Base-by-base conservation (phyloP, 2,329 filamentous ascomycete genomes). In the Fonsecaea multimorphosa region DNA sequence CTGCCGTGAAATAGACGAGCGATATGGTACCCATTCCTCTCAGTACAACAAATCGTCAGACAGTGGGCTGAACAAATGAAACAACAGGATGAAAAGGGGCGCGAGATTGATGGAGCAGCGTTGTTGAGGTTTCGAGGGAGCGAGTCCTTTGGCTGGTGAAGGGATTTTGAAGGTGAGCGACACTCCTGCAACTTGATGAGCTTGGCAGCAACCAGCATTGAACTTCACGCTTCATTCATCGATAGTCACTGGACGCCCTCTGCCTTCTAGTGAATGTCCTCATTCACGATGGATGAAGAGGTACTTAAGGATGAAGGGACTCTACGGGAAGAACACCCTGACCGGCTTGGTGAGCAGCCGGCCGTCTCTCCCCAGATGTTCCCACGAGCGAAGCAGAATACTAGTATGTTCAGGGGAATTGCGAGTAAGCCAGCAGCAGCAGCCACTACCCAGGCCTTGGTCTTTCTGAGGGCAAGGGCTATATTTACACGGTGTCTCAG, bases 1-100 rank as follows among this genome's bases (percentile, higher is more conserved):
- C 59, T 14, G 64, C 54, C 24, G 14, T 57, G 19, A 27, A 38
- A 38, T 63, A 46, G 24, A 57, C 19, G 16, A 66, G 59, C 52
- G 59, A 63, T 27, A 59, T 32, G 16, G 55, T 44, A 55, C 29
- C 46, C 59, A 63, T 59, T 49, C 31, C 19, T 14, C 31, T 24
- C 6, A 40, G 14, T 5, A n/a, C 14, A 24, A 49, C 44, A 49
- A 49, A 12, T 11, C 19, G 9, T 49, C 4, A 24, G 44, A 24
- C 19, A 49, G 19, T 36, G 36, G 16, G 38, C 29, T 34, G 11
- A 31, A 49, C 19, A 51, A 1, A 36, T 31, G 7, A 54, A 40
- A 14, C 16, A 40, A 54, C 24, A 12, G 11, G 3, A 24, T 49
- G 44, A 24, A 49, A 12, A 14, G 44, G 11, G 7, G 22, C 44